These are phyloP conservation scores for Lactifluus rugatus DNA, from an alignment of 768 basidiomycete species.

Conservation along the genomic window DNA sequence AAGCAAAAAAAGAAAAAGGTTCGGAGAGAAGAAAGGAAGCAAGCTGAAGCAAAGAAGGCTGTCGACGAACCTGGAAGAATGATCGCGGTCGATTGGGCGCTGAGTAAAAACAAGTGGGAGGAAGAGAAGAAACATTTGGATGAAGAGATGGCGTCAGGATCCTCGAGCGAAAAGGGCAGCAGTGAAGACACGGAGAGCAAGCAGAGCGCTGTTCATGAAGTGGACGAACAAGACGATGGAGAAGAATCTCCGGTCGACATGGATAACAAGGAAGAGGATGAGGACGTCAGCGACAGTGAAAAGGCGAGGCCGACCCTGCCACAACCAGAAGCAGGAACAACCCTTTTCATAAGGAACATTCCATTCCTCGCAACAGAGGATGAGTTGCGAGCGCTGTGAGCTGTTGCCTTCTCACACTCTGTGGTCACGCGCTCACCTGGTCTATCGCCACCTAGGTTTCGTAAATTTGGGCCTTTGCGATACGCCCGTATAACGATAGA, in stretches of 20 bases:
- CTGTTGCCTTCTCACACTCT: conserved; percentile 1
- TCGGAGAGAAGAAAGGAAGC: conserved; percentile 31
- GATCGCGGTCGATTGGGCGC: conserved; percentile 93
- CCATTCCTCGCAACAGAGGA: conserved; percentile 91
- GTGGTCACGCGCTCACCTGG: background rate
- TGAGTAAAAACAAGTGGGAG: conserved; percentile 90
- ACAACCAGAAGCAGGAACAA: conserved; percentile 78
- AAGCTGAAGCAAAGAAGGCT: conserved; percentile 28
- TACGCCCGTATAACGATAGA: conserved; percentile 92
- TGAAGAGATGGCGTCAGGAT: conserved; percentile 27
- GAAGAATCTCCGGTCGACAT: conserved; percentile 3
- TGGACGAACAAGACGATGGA: conserved; percentile 36
- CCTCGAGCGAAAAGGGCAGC: conserved; percentile 28
- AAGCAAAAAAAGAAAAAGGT: conserved; percentile 27
- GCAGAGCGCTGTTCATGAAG: conserved; percentile 29
- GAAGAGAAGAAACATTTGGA: conserved; percentile 57
- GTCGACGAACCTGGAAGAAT: conserved; percentile 41
- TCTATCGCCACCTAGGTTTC: conserved; percentile 49
- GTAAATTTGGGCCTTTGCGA: conserved; percentile 82
- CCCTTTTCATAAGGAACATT: conserved; percentile 89
- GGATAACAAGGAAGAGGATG: conserved; percentile 34
- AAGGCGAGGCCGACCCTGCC: conserved; percentile 49
- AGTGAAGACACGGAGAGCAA: conserved; percentile 21
- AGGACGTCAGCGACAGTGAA: conserved; percentile 25
- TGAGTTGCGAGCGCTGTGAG: conserved; percentile 77